These are phyloP conservation scores for Meira nashicola DNA, from an alignment of 1,284 basidiomycete genomes.

Conservation along the genomic window DNA sequence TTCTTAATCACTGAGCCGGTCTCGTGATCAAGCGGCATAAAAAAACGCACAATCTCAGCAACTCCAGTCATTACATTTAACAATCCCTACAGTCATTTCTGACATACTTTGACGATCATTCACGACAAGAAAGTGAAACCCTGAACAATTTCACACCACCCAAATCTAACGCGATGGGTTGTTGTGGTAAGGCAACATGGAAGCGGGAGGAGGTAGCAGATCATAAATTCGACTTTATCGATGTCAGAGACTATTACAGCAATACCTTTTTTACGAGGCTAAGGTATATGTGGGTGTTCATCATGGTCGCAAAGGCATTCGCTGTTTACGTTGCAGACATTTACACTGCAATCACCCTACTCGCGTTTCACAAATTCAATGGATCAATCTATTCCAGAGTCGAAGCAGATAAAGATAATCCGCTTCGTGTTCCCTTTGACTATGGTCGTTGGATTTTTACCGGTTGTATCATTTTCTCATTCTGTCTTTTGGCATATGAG, in stretches of 20 bases:
- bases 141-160: not conserved
- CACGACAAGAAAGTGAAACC: not conserved
- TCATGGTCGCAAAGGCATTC: constrained; percentile 87
- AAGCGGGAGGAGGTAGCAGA: constrained; percentile 95
- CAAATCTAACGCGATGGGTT: constrained; percentile 9
- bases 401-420: constrained; percentile 60
- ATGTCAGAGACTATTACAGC: constrained; percentile 83
- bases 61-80: no score
- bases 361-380: constrained; percentile 84
- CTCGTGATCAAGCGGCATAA: no score
- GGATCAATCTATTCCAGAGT: constrained; percentile 81
- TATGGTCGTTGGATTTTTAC: constrained; percentile 95
- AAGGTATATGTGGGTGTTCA: constrained; percentile 61
- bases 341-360: constrained; percentile 93
- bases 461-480: constrained; percentile 95
- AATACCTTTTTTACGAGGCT: constrained; percentile 77
- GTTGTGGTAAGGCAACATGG: constrained; percentile 59
- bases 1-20: no score
- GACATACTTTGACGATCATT: no score
- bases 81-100: no score
- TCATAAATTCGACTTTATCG: constrained; percentile 99
- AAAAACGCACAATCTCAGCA: no score
- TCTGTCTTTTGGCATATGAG: constrained; percentile 87
- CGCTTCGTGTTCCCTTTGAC: constrained; percentile 79
- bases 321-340: constrained; percentile 95